Base-by-base conservation (phyloP, 495 filamentous ascomycete genomes). In the Elasticomyces elasticus region DNA sequence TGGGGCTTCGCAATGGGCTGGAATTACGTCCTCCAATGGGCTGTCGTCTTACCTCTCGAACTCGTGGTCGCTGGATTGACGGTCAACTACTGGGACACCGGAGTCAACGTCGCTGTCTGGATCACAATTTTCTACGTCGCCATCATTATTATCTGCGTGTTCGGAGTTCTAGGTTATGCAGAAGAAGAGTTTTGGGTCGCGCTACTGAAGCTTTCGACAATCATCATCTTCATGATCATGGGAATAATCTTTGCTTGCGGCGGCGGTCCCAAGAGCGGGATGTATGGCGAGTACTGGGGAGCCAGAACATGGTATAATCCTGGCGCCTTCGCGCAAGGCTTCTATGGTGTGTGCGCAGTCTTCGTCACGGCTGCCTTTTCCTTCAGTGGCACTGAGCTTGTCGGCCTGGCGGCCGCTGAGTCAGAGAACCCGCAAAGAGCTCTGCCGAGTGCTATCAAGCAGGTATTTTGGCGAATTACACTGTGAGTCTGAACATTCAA, bases 361-460 rank as follows among this genome's bases (percentile, higher is more conserved):
- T 82, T 85, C 67, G 79, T 82, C 40, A 76, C 78, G 13, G 82
- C 82, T 27, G 76, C 81, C 54, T 86, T 86, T 60, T 71, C 83
- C 31, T 85, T 85, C 63, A 73, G 72, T 22, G 83, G 83, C 30
- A 84, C 80, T 1, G 74, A 77, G 55, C 68, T 74, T 28, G 63
- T 67, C 35, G 74, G 73, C 54, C 64, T 76, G 22, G 72, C 73
- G 20, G 73, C 73, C 24, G 73, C 73, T 31, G 73, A 76, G 55
- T 64, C 73, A 10, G 64, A 63, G 41, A 69, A 72, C 42, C 73
- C 73, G 38, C 65, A 64, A 42, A 73, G 72, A 59, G 66, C 68
- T 2, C 59, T 76, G 4, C 73, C 73, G 3, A 62, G 60, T n/a
- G 73, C 73, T 25, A 62, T 70, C 27, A 68, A 67, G 54, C 73